phyloP scores from a whole-genome alignment of 371 early-diverging fungal species.

The Actinomortierella wolfii region DNA sequence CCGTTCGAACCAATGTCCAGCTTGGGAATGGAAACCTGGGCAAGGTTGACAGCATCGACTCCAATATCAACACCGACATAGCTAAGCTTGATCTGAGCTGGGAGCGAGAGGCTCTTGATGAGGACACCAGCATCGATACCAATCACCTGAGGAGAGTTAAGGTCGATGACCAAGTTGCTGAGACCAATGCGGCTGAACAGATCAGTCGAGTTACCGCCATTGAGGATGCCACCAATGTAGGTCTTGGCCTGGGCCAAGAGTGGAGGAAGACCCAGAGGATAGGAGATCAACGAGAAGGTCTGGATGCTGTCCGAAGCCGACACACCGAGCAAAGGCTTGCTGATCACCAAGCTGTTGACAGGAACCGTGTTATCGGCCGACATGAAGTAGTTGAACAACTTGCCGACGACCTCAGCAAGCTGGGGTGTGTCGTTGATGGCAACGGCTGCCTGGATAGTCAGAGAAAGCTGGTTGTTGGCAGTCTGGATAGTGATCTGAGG shows the following conservation, averaged over 20 bases:
- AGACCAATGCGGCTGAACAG: slow-evolving; percentile 9
- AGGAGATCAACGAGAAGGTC: slow-evolving; percentile 27
- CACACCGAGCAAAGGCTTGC: slow-evolving; percentile 32
- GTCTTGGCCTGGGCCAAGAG: slow-evolving; percentile 23
- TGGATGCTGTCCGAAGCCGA: slow-evolving; percentile 36
- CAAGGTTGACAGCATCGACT: slow-evolving; percentile 29
- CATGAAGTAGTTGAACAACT: slow-evolving; percentile 41
- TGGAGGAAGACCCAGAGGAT: slow-evolving; percentile 17
- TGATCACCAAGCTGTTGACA: slow-evolving; percentile 30
- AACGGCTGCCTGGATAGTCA: slow-evolving; percentile 27
- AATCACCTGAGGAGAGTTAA: slow-evolving; percentile 39
- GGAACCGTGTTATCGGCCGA: slow-evolving; percentile 24
- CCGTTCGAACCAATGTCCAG: slow-evolving; percentile 28
- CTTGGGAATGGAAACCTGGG: slow-evolving; percentile 23
- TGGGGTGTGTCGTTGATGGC: slow-evolving; percentile 33
- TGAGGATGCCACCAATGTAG: slow-evolving; percentile 25
- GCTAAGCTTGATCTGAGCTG: slow-evolving; percentile 39
- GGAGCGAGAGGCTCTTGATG: slow-evolving; percentile 32
- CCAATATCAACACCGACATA: slow-evolving; percentile 41
- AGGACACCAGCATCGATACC: slow-evolving; percentile 28
- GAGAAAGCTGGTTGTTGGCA: slow-evolving; percentile 37
- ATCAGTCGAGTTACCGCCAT: slow-evolving; percentile 12
- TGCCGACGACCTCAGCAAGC: slow-evolving; percentile 35
- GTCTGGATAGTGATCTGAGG: slow-evolving; percentile 39
- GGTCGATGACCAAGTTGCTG: slow-evolving; percentile 29